Base-by-base conservation (phyloP, 1,139 yeast genomes). In the Candida neerlandica region DNA sequence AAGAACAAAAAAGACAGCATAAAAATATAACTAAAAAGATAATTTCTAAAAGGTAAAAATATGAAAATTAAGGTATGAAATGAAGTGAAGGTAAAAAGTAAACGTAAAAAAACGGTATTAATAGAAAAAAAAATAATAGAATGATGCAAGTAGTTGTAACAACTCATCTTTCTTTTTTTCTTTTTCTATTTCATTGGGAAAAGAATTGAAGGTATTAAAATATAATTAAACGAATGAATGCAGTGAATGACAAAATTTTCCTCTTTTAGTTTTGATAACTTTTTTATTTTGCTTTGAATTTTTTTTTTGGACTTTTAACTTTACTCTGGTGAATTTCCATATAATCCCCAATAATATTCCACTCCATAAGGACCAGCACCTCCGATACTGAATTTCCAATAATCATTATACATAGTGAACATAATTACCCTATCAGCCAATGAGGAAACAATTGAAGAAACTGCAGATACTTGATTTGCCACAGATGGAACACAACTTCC, bases 301-400 rank as follows among this genome's bases (percentile, higher is more conserved):
- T 21, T 21, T 21, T 6, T 21, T 34, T 18, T 18, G 19, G 21
- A 11, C n/a, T n/a, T n/a, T n/a, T 21, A 5, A 37, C 4, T n/a
- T 21, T 50, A 54, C 23, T 15, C 51, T 18, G 50, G 45, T 14
- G 73, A 71, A 49, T 68, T 67, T 14, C 73, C 73, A 51, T 56
- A 71, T 53, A 84, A 71, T 63, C 94, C 94, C 88, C 89, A 87
- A 77, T 78, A 80, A 68, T 85, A 84, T 71, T 87, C 94, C 58
- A 82, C 85, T 59, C 76, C 78, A 66, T 78, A 78, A 34, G 80
- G 65, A 60, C 92, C 94, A 45, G 85, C 84, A 53, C 74, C 75
- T 26, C 42, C 42, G 7, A 39, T 39, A 14, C 42, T 39, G n/a
- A 39, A 39, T 73, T 87, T 87, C 95, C 95, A 87, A 69, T 79